These are phyloP conservation scores for Peribolospora baueri DNA, from an alignment of 768 basidiomycete genomes.

Conservation along the genomic window DNA sequence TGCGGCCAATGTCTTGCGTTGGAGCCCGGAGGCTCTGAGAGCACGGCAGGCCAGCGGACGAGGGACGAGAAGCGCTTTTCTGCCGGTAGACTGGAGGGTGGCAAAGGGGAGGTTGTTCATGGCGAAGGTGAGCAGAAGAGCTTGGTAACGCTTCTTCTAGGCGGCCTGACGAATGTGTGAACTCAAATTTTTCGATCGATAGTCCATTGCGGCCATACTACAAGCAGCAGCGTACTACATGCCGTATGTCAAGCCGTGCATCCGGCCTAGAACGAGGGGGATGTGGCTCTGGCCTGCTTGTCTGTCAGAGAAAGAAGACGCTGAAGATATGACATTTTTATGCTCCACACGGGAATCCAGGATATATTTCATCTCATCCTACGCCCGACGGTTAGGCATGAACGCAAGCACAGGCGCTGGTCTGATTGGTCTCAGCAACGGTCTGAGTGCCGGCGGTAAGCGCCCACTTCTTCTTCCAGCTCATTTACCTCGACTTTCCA, in stretches of 20 bases:
- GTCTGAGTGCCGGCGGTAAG: conserved; percentile 6
- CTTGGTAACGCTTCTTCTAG: conserved; percentile 4
- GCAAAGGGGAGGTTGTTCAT: neutral
- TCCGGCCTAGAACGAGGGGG: too few relatives aligned
- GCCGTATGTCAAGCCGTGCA: neutral
- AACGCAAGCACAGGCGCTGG: conserved; percentile 6
- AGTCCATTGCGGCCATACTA: conserved; percentile 4
- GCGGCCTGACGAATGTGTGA: conserved; percentile 7
- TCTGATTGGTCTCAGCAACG: conserved; percentile 12
- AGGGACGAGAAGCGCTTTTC: neutral
- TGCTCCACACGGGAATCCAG: too few relatives aligned
- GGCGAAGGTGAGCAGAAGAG: neutral
- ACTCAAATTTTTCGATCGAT: conserved; percentile 4
- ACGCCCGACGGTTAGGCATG: conserved; percentile 8
- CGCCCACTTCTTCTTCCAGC: too few relatives aligned
- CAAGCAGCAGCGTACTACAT: conserved; percentile 12
- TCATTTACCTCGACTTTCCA: too few relatives aligned
- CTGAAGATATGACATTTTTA: too few relatives aligned
- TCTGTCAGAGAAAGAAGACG: too few relatives aligned
- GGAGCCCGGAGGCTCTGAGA: conserved; percentile 4
- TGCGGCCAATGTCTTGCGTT: conserved; percentile 3
- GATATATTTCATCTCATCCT: conserved; percentile 11
- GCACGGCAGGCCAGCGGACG: conserved; percentile 1
- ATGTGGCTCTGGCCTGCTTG: too few relatives aligned
- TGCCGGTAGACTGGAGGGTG: neutral